A percentile compares a stretch with the other conserved stretches of the same genome.
These are phyloP conservation scores for Spathaspora arborariae DNA, from an alignment of 805 yeast species.

Conservation along the genomic window DNA sequence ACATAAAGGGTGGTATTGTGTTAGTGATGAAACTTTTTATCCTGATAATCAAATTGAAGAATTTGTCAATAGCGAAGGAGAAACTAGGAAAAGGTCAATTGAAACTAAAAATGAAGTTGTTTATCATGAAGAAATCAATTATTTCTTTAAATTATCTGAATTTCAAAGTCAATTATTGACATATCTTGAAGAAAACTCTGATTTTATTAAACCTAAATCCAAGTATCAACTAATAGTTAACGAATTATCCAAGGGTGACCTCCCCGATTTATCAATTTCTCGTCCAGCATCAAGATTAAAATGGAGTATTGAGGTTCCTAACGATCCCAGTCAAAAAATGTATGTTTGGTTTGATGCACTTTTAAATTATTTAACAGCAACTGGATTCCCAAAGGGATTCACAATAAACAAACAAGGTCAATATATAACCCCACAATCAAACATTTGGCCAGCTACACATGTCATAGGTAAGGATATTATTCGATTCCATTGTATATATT, in stretches of 20 bases:
- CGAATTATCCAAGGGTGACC: constrained; percentile 47
- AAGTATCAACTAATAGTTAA: constrained; percentile 52
- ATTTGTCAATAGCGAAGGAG: constrained; percentile 19
- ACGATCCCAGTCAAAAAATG: constrained; percentile 69
- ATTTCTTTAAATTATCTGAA: constrained; percentile 72
- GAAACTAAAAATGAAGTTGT: constrained; percentile 78
- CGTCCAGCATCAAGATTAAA: constrained; percentile 71
- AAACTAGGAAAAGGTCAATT: constrained; percentile 40
- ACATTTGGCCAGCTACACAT: constrained; percentile 70
- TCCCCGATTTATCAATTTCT: constrained; percentile 80
- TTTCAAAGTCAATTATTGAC: constrained; percentile 54
- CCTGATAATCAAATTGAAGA: constrained; percentile 71
- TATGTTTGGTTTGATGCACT: constrained; percentile 98
- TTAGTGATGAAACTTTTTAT: constrained; percentile 92
- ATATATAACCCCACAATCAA: constrained; percentile 10
- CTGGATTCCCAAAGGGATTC: constrained; percentile 43
- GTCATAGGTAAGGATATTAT: constrained; percentile 89
- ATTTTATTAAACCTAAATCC: constrained; percentile 63
- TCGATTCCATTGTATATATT: constrained; percentile 84
- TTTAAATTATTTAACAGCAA: constrained; percentile 73
- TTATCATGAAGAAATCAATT: constrained; percentile 77
- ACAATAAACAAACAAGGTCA: not conserved
- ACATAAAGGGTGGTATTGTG: constrained; percentile 92
- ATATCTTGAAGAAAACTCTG: constrained; percentile 44
- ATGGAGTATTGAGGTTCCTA: constrained; percentile 93